These are phyloP conservation scores for Ascochyta fabae DNA, from an alignment of 2,329 filamentous ascomycete species.

Conservation along the genomic window DNA sequence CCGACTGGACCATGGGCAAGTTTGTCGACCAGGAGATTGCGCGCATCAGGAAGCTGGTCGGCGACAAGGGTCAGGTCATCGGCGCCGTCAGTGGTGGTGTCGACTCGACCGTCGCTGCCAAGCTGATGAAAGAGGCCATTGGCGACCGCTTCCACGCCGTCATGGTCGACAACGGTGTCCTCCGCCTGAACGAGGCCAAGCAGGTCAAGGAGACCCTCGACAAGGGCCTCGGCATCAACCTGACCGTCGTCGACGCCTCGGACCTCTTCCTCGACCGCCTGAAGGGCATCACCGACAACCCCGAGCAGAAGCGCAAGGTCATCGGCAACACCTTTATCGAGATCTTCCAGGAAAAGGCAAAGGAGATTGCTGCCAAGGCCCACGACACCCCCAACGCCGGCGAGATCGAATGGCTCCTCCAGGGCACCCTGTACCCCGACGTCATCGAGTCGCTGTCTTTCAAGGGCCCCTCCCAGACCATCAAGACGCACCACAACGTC, in stretches of 20 bases:
- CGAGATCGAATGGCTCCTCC: slow-evolving; percentile 83
- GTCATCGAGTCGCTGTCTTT: slow-evolving; percentile 75
- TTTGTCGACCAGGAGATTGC: slow-evolving; percentile 83
- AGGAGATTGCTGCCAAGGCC: slow-evolving; percentile 74
- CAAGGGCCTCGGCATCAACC: slow-evolving; percentile 83
- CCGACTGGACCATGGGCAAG: slow-evolving; percentile 84
- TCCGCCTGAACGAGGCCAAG: slow-evolving; percentile 84
- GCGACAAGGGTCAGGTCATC: slow-evolving; percentile 80
- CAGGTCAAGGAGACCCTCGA: slow-evolving; percentile 81
- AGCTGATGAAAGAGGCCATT: slow-evolving; percentile 86
- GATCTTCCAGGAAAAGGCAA: slow-evolving; percentile 81
- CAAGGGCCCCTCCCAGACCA: slow-evolving; percentile 73
- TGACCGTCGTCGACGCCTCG: slow-evolving; percentile 83
- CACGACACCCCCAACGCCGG: slow-evolving; percentile 71
- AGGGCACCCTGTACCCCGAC: slow-evolving; percentile 83
- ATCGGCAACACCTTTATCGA: slow-evolving; percentile 85
- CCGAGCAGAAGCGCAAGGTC: slow-evolving; percentile 89
- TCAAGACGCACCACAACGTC: slow-evolving; percentile 78
- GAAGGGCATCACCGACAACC: slow-evolving; percentile 73
- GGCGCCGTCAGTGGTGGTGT: slow-evolving; percentile 84
- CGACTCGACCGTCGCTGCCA: slow-evolving; percentile 85
- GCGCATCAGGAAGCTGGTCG: slow-evolving; percentile 82
- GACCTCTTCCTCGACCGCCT: slow-evolving; percentile 79
- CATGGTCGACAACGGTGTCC: slow-evolving; percentile 83
- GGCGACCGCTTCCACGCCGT: slow-evolving; percentile 84